Evolutionary conservation across 331 rosid genomes (phyloP), one percentile per base, ranked within the genome.

Genomic region (Quercus tomentella): DNA sequence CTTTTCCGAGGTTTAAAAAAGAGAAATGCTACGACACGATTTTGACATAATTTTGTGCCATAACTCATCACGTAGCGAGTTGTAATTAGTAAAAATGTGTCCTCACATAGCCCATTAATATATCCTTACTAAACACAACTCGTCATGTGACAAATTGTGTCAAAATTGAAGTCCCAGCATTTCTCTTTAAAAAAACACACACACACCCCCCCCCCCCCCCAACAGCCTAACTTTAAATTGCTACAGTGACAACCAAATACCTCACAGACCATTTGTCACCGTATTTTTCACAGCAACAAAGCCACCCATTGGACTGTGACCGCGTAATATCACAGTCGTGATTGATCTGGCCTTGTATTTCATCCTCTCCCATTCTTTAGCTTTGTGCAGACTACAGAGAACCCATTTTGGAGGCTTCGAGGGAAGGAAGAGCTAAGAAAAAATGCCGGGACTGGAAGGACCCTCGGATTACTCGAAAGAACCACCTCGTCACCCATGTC

Each of bases 401-500:
- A 33, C 16, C 51, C 17, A 33, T 67, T 35, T 7, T 16, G 1
- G 52, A 12, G 72, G 37, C n/a, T 14, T 68, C 12, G 54, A 66
- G 65, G 23, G 5, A n/a, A 41, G 25, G 35, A 15, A 12, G 33
- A 56, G 30, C 2, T 2, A 17, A 51, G 30, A 26, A 6, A 4
- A 88, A 4, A 88, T 94, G 99, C 92, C 97, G 10, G 97, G 99
- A 43, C 72, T 95, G 28, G 83, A 21, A 28, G 97, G 87, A 8
- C 97, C 99, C 1, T 91, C 94, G 0, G 93, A 92, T 85, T 95
- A 95, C 79, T 91, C 94, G 2, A 70, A 11, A 30, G 99, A 95
- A 20, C 99, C 99, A 21, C 92, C 90, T 63, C 97, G 99, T 4
- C 97, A 95, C 74, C 96, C 94, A 70, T 82, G 73, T 18, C 97